These are phyloP conservation scores for Nigrospora oryzae DNA, from an alignment of 2,329 filamentous ascomycete species.

Conservation along the genomic window DNA sequence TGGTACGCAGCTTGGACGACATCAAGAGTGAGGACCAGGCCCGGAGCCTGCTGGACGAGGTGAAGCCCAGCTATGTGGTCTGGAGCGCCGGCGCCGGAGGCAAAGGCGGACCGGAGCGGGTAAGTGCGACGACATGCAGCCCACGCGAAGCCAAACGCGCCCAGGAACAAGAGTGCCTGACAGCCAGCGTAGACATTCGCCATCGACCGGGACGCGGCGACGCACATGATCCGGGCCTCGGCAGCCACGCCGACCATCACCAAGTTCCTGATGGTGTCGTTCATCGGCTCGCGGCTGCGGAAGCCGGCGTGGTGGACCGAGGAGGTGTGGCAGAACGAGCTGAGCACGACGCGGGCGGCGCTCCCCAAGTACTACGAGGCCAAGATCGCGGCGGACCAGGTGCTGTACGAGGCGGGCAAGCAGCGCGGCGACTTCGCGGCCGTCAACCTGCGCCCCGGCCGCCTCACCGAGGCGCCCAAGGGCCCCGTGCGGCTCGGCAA, in stretches of 20 bases:
- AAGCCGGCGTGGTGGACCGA: conserved; percentile 47
- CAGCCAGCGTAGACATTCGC: conserved; percentile 12
- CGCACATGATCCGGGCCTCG: conserved; percentile 52
- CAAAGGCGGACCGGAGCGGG: conserved; percentile 44
- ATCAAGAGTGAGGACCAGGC: conserved; percentile 57
- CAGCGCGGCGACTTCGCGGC: conserved; percentile 33
- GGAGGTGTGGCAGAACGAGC: conserved; percentile 33
- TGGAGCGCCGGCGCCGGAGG: conserved; percentile 60
- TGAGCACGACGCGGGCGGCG: conserved; percentile 28
- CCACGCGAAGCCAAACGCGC: not conserved
- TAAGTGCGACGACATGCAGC: conserved; percentile 9
- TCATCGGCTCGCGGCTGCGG: conserved; percentile 42
- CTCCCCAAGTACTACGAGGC: conserved; percentile 50
- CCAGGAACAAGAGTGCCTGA: not conserved
- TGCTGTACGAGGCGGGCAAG: conserved; percentile 38
- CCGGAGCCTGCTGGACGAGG: conserved; percentile 49
- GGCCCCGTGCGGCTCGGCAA: conserved; percentile 39
- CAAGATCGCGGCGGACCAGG: conserved; percentile 52
- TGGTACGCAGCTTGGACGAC: conserved; percentile 65
- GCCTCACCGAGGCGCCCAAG: conserved; percentile 38
- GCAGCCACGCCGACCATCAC: conserved; percentile 43
- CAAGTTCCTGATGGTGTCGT: conserved; percentile 59
- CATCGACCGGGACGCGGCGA: conserved; percentile 47
- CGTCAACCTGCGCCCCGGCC: conserved; percentile 45
- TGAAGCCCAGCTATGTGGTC: conserved; percentile 57